These are phyloP conservation scores for Fragosphaeria purpurea DNA, from an alignment of 2,329 filamentous ascomycete genomes.

Conservation along the genomic window DNA sequence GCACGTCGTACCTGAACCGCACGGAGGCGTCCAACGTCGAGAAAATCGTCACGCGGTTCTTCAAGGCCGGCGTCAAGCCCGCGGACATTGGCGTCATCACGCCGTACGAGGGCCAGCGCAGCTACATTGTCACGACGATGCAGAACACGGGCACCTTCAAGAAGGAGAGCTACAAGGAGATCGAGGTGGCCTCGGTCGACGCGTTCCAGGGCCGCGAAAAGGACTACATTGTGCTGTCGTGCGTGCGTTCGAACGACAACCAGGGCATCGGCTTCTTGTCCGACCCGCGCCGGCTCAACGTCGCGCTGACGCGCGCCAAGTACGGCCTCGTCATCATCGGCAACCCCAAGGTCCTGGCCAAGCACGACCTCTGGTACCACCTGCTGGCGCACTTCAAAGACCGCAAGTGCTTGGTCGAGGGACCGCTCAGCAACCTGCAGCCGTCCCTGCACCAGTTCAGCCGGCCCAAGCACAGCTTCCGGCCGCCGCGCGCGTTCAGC, in stretches of 20 bases:
- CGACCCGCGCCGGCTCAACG: constrained; percentile 92
- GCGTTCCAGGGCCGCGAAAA: constrained; percentile 98
- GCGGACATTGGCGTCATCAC: constrained; percentile 95
- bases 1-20: constrained; percentile 95
- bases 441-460: constrained; percentile 91
- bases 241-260: constrained; percentile 96
- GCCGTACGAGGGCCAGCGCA: constrained; percentile 95
- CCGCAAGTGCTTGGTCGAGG: constrained; percentile 88
- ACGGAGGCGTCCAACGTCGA: constrained; percentile 96
- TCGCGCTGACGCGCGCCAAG: constrained; percentile 92
- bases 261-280: constrained; percentile 98
- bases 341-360: constrained; percentile 93
- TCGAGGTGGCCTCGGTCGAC: constrained; percentile 96
- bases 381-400: constrained; percentile 95
- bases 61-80: constrained; percentile 96
- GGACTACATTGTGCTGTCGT: constrained; percentile 96
- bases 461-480: constrained; percentile 84
- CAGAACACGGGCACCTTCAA: constrained; percentile 95
- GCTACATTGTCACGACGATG: constrained; percentile 99
- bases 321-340: constrained; percentile 94
- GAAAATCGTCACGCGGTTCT: constrained; percentile 96
- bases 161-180: constrained; percentile 97
- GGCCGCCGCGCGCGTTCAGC: constrained; percentile 76
- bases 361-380: constrained; percentile 97
- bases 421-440: constrained; percentile 90